Evolutionary conservation across 441 rosid species (phyloP).

Genomic region (Pelargonium cotyledonis): DNA sequence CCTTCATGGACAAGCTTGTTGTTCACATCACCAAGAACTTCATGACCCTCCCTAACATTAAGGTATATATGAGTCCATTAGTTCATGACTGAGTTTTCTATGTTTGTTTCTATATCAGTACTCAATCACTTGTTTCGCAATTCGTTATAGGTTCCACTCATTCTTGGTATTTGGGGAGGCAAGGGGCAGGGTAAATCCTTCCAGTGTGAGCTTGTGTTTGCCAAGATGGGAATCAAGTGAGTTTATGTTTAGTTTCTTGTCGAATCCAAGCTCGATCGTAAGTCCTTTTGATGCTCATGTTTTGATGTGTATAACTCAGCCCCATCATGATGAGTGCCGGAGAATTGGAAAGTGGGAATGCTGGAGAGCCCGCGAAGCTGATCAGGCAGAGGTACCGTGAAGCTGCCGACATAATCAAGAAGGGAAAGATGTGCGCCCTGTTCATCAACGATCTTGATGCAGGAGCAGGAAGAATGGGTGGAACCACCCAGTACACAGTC

Average conservation of each 20-base stretch:
- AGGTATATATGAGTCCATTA: slow-evolving; percentile 32
- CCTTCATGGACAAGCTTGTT: slow-evolving; percentile 96
- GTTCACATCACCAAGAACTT: slow-evolving; percentile 96
- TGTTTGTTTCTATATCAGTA: neutral
- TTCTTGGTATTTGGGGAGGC: slow-evolving; percentile 98
- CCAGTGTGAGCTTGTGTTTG: slow-evolving; percentile 93
- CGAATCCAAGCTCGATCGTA: neutral
- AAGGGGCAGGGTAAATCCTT: slow-evolving; percentile 97
- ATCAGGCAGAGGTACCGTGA: slow-evolving; percentile 99
- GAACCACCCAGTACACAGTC: slow-evolving; percentile 95
- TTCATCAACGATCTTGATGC: slow-evolving; percentile 99
- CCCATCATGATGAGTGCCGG: slow-evolving; percentile 99
- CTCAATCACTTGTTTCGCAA: neutral
- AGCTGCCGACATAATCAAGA: slow-evolving; percentile 87
- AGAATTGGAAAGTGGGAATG: slow-evolving; percentile 96
- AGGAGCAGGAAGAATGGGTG: slow-evolving; percentile 92
- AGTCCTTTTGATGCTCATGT: neutral
- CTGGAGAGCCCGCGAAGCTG: slow-evolving; percentile 92
- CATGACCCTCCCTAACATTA: slow-evolving; percentile 84
- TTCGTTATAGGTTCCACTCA: slow-evolving; percentile 63
- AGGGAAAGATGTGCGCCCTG: slow-evolving; percentile 93
- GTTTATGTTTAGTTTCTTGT: slow-evolving; percentile 21
- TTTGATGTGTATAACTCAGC: slow-evolving; percentile 27
- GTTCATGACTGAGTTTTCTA: neutral
- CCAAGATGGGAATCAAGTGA: slow-evolving; percentile 97